Evolutionary conservation across 495 filamentous ascomycete species (phyloP).

Genomic region (Podospora conica): DNA sequence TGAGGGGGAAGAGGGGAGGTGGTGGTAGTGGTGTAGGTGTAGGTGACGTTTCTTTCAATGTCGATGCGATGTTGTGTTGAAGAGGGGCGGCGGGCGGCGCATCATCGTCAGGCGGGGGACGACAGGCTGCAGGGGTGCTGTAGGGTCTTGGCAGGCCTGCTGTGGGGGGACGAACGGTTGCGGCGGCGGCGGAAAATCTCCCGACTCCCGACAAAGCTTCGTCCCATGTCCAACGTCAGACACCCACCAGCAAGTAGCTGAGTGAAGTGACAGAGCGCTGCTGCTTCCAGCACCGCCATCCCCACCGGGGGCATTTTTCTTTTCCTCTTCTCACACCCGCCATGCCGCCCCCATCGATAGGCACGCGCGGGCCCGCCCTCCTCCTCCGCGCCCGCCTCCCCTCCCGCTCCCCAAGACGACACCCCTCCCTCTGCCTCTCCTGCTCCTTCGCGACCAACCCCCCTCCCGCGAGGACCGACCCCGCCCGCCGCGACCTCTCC

Average conservation of each 20-base stretch:
- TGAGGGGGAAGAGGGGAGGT: background rate
- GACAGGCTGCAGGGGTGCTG: background rate
- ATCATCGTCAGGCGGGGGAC: background rate
- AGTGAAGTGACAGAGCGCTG: too few relatives aligned
- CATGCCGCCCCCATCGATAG: constrained; percentile 32
- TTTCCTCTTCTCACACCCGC: background rate
- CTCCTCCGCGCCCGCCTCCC: constrained; percentile 13
- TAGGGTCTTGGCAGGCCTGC: background rate
- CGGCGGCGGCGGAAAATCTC: background rate
- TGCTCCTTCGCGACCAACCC: constrained; percentile 30
- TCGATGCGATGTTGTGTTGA: background rate
- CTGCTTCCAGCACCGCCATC: background rate
- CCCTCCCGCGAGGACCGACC: background rate
- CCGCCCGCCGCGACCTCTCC: constrained; percentile 49
- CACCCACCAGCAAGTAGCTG: background rate
- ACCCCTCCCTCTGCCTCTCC: constrained; percentile 37
- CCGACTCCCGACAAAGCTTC: background rate
- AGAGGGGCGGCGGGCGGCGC: background rate
- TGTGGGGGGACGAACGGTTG: background rate
- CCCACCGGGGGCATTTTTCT: background rate
- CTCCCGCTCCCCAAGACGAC: background rate
- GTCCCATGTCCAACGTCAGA: background rate
- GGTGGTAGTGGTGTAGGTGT: background rate
- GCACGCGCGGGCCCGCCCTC: constrained; percentile 24
- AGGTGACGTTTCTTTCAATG: background rate